These are phyloP conservation scores for Termitomyces sp. DNA, from an alignment of 768 basidiomycete species.

Conservation along the genomic window DNA sequence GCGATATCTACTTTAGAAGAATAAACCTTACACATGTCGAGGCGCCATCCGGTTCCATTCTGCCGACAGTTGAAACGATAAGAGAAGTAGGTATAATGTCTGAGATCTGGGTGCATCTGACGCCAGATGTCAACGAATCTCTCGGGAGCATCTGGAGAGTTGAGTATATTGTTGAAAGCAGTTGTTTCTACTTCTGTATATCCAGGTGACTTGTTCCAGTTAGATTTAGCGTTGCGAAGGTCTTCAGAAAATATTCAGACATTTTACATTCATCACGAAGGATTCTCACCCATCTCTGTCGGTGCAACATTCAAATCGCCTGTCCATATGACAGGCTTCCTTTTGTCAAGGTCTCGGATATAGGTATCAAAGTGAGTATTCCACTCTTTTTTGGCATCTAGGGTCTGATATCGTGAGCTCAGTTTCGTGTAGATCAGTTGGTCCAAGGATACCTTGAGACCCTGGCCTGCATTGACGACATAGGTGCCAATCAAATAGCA, in stretches of 20 bases:
- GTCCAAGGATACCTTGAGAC: constrained; percentile 55
- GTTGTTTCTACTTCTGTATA: constrained; percentile 82
- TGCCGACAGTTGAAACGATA: constrained; percentile 77
- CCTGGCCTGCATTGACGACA: constrained; percentile 77
- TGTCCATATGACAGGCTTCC: constrained; percentile 85
- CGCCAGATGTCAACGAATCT: constrained; percentile 82
- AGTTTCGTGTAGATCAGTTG: neutral
- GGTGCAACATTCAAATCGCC: constrained; percentile 89
- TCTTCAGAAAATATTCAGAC: constrained; percentile 36
- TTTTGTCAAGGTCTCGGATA: constrained; percentile 66
- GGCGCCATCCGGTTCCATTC: constrained; percentile 84
- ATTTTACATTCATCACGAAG: neutral
- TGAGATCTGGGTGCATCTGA: constrained; percentile 57
- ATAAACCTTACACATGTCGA: constrained; percentile 72
- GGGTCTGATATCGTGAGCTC: constrained; percentile 44
- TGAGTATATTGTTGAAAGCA: constrained; percentile 67
- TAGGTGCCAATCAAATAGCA: constrained; percentile 77
- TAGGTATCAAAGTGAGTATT: constrained; percentile 73
- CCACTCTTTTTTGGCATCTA: constrained; percentile 78
- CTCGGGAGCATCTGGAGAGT: constrained; percentile 39
- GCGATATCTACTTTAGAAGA: neutral
- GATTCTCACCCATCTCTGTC: constrained; percentile 55
- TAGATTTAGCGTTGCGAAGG: constrained; percentile 61
- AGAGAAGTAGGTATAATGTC: constrained; percentile 83
- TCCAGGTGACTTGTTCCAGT: constrained; percentile 88